A percentile compares a stretch with the other conserved stretches of the same genome.
Conservation (phyloP, 148 eudicot genomes). For the Linanthus parryae region DNA sequence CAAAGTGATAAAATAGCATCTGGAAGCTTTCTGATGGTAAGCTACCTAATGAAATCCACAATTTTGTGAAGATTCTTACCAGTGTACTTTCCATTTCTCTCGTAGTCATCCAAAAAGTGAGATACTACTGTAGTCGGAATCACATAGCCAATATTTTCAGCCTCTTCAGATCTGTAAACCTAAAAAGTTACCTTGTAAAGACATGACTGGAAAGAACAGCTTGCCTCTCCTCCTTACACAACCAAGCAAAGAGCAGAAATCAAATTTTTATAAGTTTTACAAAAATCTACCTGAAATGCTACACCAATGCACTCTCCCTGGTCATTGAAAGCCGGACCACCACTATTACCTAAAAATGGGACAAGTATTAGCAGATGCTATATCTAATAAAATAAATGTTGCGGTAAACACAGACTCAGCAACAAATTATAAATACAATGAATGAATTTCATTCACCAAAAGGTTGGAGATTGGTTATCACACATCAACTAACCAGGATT, state of each 20-base stretch:
- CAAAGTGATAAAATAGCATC: too few relatives aligned
- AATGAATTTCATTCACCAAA: too few relatives aligned
- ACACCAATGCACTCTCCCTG: conserved; percentile 96
- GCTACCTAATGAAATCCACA: too few relatives aligned
- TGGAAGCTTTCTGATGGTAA: too few relatives aligned
- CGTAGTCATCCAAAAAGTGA: conserved; percentile 84
- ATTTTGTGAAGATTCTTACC: conserved; percentile 36
- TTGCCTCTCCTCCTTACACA: neutral
- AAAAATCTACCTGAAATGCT: conserved; percentile 82
- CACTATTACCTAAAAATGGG: conserved; percentile 77
- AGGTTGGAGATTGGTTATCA: too few relatives aligned
- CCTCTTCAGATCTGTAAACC: conserved; percentile 92
- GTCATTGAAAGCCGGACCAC: conserved; percentile 98
- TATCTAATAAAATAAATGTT: neutral
- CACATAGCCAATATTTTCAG: conserved; percentile 94
- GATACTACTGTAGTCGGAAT: conserved; percentile 92
- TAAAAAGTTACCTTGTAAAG: conserved; percentile 24
- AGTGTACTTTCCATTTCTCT: conserved; percentile 89
- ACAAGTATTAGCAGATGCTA: conserved; percentile 15
- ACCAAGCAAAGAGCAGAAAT: neutral
- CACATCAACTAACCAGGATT: conserved; percentile 67
- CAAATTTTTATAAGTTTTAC: conserved; percentile 6
- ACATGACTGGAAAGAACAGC: conserved; percentile 4
- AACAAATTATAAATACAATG: too few relatives aligned
- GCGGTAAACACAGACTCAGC: too few relatives aligned